Conservation (phyloP, 2,329 filamentous ascomycete genomes). For the Penicillium sp. region DNA sequence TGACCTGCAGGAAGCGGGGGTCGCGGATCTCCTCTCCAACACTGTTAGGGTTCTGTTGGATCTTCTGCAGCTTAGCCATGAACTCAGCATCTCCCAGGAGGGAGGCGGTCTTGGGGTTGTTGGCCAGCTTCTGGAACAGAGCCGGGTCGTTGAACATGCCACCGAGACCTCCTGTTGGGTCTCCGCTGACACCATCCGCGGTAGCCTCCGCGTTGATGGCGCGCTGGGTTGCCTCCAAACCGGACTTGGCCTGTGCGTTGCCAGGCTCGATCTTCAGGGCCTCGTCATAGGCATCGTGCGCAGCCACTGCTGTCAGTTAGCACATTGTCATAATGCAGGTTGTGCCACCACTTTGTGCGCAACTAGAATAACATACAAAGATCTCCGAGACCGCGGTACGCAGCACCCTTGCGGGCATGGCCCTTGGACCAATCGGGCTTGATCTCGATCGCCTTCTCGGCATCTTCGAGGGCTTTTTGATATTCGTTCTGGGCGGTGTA, state of each 20-base stretch:
- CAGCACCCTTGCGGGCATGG: constrained; percentile 89
- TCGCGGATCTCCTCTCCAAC: constrained; percentile 81
- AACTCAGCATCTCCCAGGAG: constrained; percentile 81
- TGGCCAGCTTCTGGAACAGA: constrained; percentile 83
- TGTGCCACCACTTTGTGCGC: background rate
- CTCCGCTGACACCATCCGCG: constrained; percentile 60
- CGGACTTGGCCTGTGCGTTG: constrained; percentile 91
- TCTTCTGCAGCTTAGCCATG: constrained; percentile 81
- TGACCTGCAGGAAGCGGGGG: constrained; percentile 87
- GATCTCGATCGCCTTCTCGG: constrained; percentile 86
- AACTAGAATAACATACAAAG: constrained; percentile 54
- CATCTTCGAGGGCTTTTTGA: constrained; percentile 80
- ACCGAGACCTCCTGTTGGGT: constrained; percentile 75
- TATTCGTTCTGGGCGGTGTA: constrained; percentile 90
- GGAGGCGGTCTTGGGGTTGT: constrained; percentile 86
- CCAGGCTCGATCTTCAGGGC: constrained; percentile 89
- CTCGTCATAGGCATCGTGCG: constrained; percentile 87
- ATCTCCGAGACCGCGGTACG: constrained; percentile 83
- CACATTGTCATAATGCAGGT: background rate
- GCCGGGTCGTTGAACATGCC: constrained; percentile 93
- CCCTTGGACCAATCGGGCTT: constrained; percentile 99
- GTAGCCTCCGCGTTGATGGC: constrained; percentile 77
- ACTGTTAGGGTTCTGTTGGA: constrained; percentile 77
- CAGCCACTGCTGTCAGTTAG: constrained; percentile 56
- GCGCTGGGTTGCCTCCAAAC: constrained; percentile 78